Conservation (phyloP, 441 rosid species). For the Mallotus japonicus region DNA sequence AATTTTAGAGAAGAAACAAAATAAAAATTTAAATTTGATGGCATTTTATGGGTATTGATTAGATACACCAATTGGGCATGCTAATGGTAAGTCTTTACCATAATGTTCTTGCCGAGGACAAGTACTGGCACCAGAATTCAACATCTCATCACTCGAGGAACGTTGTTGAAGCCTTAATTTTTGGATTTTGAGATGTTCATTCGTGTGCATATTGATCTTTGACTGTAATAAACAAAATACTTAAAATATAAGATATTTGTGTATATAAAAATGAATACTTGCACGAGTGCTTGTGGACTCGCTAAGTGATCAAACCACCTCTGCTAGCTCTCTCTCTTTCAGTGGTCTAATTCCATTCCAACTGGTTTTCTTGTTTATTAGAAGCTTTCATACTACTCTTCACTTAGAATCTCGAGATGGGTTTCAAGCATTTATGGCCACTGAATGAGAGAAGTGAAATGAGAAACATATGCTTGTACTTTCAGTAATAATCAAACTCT, state of each 20-base stretch:
- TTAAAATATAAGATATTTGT: no score
- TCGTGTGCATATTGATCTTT: constrained; percentile 63
- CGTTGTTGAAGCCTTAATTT: constrained; percentile 57
- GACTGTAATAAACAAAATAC: constrained; percentile 27
- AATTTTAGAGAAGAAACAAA: no score
- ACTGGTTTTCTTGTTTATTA: constrained; percentile 35
- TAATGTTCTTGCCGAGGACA: constrained; percentile 16
- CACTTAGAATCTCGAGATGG: constrained; percentile 32
- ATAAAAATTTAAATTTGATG: no score
- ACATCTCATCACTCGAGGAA: constrained; percentile 55
- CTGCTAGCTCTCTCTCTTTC: constrained; percentile 4
- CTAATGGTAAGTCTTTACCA: no score
- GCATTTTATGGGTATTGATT: no score
- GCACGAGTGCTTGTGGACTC: constrained; percentile 22
- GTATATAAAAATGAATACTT: neutral
- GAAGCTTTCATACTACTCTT: constrained; percentile 2
- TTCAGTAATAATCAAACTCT: constrained; percentile 19
- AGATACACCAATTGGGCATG: no score
- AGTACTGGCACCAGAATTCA: constrained; percentile 32
- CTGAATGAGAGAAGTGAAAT: constrained; percentile 14
- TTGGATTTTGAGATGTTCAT: constrained; percentile 44
- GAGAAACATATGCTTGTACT: constrained; percentile 23
- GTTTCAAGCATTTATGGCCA: constrained; percentile 33
- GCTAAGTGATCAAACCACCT: constrained; percentile 23
- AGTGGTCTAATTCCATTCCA: constrained; percentile 19